Evolutionary conservation across 352 stramenopile species (phyloP).

Genomic region (Globisporangium cylindrosporum): DNA sequence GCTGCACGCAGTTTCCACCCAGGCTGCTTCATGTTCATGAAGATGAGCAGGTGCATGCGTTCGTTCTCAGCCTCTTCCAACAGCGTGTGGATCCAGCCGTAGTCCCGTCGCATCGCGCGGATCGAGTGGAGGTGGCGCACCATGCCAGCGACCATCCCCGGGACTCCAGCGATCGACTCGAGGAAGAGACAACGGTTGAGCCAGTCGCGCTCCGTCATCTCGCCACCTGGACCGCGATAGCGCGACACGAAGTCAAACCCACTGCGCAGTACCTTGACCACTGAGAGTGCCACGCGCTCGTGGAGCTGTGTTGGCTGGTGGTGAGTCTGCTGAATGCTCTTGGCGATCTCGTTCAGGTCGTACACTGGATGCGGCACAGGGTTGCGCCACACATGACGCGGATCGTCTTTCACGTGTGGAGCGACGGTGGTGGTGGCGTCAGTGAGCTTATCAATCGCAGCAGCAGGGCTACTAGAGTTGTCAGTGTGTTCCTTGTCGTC

Average conservation of each 20-base stretch:
- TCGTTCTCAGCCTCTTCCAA: constrained; percentile 93
- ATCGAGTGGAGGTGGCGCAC: constrained; percentile 77
- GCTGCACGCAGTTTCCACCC: constrained; percentile 61
- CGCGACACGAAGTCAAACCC: constrained; percentile 47
- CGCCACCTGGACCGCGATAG: constrained; percentile 45
- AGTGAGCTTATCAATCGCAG: background rate
- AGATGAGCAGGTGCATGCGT: constrained; percentile 91
- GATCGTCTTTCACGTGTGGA: background rate
- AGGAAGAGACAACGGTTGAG: constrained; percentile 73
- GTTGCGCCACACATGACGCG: constrained; percentile 18
- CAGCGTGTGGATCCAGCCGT: constrained; percentile 89
- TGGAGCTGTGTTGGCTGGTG: constrained; percentile 33
- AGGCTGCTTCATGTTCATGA: constrained; percentile 87
- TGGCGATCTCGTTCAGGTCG: constrained; percentile 32
- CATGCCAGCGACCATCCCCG: constrained; percentile 73
- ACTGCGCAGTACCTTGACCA: constrained; percentile 39
- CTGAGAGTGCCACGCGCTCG: constrained; percentile 32
- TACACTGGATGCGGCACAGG: constrained; percentile 40
- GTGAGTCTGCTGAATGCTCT: constrained; percentile 30
- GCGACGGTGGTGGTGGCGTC: background rate
- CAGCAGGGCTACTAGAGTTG: background rate
- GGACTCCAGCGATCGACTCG: constrained; percentile 69
- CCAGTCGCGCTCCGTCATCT: constrained; percentile 63
- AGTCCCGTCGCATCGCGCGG: constrained; percentile 74
- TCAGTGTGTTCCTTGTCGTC: background rate